Evolutionary conservation across 2,329 filamentous ascomycete species (phyloP).

Genomic region (Penicillium sp.): DNA sequence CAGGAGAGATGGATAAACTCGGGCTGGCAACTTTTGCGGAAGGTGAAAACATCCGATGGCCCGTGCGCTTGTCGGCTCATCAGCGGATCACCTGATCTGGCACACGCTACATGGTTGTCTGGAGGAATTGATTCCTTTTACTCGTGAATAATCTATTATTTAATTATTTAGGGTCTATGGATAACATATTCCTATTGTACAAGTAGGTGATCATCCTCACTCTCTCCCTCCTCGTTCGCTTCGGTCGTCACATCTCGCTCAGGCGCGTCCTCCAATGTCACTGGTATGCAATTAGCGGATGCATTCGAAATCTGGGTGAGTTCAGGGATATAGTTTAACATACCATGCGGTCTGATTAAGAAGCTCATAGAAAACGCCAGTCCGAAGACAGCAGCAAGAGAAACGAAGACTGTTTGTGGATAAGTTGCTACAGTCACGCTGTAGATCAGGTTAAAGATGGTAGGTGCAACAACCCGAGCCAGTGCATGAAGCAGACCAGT

Average conservation of each 20-base stretch:
- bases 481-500: constrained; percentile 84
- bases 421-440: constrained; percentile 76
- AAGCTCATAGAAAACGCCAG: constrained; percentile 69
- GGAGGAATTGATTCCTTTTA: no score
- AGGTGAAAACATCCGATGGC: constrained; percentile 16
- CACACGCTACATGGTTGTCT: no score
- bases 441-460: constrained; percentile 85
- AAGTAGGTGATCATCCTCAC: constrained; percentile 19
- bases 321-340: constrained; percentile 41
- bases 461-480: constrained; percentile 75
- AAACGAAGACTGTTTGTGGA: constrained; percentile 81
- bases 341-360: constrained; percentile 75
- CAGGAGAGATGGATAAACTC: constrained; percentile 15
- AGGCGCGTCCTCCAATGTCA: constrained; percentile 21
- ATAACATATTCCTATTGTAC: not conserved
- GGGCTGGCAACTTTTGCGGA: constrained; percentile 23
- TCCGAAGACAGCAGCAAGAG: constrained; percentile 69
- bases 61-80: constrained; percentile 5
- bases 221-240: constrained; percentile 27
- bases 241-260: constrained; percentile 17
- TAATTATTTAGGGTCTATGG: constrained; percentile 3
- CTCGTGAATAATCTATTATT: no score
- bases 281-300: constrained; percentile 17
- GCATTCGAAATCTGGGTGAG: not conserved
- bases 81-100: constrained; percentile 14